These are phyloP conservation scores for Orbilia blumenaviensis DNA, from an alignment of 2,329 filamentous ascomycete genomes.

Conservation along the genomic window DNA sequence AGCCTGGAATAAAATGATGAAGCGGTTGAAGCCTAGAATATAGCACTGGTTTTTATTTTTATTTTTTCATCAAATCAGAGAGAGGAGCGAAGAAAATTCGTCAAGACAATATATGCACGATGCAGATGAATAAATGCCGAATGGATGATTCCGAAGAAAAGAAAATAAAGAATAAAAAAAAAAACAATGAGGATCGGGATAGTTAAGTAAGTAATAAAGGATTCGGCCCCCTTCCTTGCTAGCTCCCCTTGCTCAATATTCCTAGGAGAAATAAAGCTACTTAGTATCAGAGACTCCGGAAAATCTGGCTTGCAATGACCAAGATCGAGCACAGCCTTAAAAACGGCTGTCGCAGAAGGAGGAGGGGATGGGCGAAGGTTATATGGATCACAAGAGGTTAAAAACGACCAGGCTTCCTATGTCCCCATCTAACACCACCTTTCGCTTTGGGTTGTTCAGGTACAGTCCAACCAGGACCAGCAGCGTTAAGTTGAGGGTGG, in stretches of 20 bases:
- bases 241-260: conserved; percentile 37
- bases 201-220: conserved; percentile 35
- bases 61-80: neutral
- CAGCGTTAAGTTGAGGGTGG: conserved; percentile 46
- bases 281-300: conserved; percentile 47
- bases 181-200: conserved; percentile 17
- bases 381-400: conserved; percentile 46
- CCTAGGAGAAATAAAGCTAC: conserved; percentile 36
- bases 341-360: conserved; percentile 46
- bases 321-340: conserved; percentile 43
- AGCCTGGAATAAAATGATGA: neutral
- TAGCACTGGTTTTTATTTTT: conserved; percentile 30
- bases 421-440: conserved; percentile 36
- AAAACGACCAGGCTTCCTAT: conserved; percentile 30
- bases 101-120: conserved; percentile 23
- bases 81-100: conserved; percentile 24
- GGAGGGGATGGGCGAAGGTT: conserved; percentile 37
- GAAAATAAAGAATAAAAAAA: conserved; percentile 45
- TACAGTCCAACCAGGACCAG: conserved; percentile 42
- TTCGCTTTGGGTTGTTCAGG: conserved; percentile 53
- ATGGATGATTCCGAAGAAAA: conserved; percentile 53
- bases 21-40: conserved; percentile 22
- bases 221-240: conserved; percentile 29
- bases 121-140: conserved; percentile 25
- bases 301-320: conserved; percentile 41